Conservation (phyloP, 2,329 filamentous ascomycete species). For the Penicillium sp. region DNA sequence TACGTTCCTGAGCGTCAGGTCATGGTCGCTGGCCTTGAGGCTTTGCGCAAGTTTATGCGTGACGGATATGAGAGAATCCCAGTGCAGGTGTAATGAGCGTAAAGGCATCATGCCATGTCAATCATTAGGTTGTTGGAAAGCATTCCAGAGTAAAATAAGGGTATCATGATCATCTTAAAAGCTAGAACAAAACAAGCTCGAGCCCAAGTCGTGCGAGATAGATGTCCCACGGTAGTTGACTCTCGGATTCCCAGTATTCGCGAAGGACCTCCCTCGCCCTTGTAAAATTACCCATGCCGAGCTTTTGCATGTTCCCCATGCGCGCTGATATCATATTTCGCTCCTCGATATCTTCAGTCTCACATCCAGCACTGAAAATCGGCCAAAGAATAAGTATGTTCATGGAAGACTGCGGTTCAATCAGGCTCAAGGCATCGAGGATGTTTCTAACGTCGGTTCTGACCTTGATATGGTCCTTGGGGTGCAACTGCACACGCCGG, state of each 20-base stretch:
- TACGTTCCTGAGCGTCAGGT: constrained; percentile 72
- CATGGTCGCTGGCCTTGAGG: constrained; percentile 64
- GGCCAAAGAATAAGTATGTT: constrained; percentile 39
- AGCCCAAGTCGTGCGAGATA: constrained; percentile 27
- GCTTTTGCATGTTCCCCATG: constrained; percentile 34
- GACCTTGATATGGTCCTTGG: constrained; percentile 24
- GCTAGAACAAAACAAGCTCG: constrained; percentile 33
- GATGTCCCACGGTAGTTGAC: constrained; percentile 26
- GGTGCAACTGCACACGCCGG: constrained; percentile 29
- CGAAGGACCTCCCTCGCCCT: constrained; percentile 27
- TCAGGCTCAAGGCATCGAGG: constrained; percentile 22
- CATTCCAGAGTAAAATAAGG: background rate
- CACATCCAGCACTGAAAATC: constrained; percentile 39
- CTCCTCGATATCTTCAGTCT: constrained; percentile 26
- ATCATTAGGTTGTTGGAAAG: background rate
- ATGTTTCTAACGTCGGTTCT: constrained; percentile 26
- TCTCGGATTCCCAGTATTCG: constrained; percentile 29
- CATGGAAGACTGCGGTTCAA: constrained; percentile 29
- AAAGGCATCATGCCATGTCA: background rate
- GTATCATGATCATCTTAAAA: background rate
- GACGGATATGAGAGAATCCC: constrained; percentile 56
- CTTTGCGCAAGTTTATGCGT: constrained; percentile 55
- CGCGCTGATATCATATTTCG: constrained; percentile 27
- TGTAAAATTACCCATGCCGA: constrained; percentile 37
- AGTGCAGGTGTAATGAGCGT: background rate